Evolutionary conservation across 352 stramenopile species (phyloP).

Genomic region (Globisporangium echinulatum): DNA sequence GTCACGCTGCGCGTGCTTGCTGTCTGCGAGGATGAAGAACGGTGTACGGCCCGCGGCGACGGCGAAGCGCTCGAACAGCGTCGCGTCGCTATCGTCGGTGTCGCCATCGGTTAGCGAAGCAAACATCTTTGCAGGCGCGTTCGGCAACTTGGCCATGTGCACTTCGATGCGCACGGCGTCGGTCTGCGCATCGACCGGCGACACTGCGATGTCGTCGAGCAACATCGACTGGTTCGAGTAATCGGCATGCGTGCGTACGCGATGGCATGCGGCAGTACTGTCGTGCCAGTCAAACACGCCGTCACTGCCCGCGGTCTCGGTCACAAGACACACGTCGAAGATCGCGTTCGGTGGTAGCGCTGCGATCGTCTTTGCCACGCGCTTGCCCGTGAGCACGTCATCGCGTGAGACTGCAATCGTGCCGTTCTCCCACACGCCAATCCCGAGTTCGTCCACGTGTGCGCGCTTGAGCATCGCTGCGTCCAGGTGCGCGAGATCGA

Average conservation of each 20-base stretch:
- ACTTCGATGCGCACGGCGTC: conserved; percentile 44
- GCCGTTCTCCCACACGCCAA: conserved; percentile 67
- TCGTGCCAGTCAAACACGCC: conserved; percentile 53
- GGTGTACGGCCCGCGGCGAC: conserved; percentile 29
- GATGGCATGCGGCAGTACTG: conserved; percentile 29
- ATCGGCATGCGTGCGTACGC: conserved; percentile 59
- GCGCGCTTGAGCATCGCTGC: conserved; percentile 46
- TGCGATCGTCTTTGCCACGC: conserved; percentile 48
- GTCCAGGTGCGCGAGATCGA: conserved; percentile 34
- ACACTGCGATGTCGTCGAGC: conserved; percentile 42
- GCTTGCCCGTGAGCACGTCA: conserved; percentile 44
- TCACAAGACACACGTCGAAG: conserved; percentile 72
- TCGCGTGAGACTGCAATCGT: conserved; percentile 69
- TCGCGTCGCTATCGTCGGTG: background rate
- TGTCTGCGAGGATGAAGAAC: conserved; percentile 61
- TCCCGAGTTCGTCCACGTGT: conserved; percentile 41
- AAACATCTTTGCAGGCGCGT: conserved; percentile 10
- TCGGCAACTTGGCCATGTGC: conserved; percentile 44
- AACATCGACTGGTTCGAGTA: conserved; percentile 71
- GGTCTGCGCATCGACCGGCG: conserved; percentile 31
- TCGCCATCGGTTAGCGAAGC: no score
- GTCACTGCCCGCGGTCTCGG: conserved; percentile 58
- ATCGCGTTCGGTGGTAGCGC: conserved; percentile 56
- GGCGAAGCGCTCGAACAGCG: conserved; percentile 16
- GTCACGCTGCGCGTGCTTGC: conserved; percentile 28